These are phyloP conservation scores for Cystoderma amianthinum DNA, from an alignment of 768 basidiomycete species.

Conservation along the genomic window DNA sequence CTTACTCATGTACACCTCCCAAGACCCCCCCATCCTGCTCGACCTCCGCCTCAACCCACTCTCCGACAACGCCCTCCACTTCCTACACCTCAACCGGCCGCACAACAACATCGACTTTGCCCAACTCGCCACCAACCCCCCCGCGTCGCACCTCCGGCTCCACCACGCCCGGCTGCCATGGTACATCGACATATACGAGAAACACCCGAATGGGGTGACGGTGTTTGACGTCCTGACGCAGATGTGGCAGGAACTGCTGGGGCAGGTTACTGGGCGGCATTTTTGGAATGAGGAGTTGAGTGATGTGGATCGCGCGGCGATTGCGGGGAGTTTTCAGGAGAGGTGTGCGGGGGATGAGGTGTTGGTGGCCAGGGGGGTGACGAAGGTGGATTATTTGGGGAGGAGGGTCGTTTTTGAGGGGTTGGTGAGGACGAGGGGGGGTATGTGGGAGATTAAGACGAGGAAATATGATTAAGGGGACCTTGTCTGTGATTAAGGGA, in stretches of 20 bases:
- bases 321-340: slow-evolving; percentile 35
- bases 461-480: neutral
- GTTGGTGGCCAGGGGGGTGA: slow-evolving; percentile 34
- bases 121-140: slow-evolving; percentile 47
- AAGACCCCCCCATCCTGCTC: slow-evolving; percentile 31
- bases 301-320: slow-evolving; percentile 30
- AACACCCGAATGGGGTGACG: slow-evolving; percentile 47
- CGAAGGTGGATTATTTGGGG: slow-evolving; percentile 56
- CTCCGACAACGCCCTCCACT: slow-evolving; percentile 22
- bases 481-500: neutral
- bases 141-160: slow-evolving; percentile 43
- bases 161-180: slow-evolving; percentile 55
- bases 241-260: slow-evolving; percentile 34
- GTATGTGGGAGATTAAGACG: slow-evolving; percentile 58
- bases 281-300: slow-evolving; percentile 54
- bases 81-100: slow-evolving; percentile 36
- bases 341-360: slow-evolving; percentile 32
- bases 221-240: slow-evolving; percentile 47
- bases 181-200: slow-evolving; percentile 53
- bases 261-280: slow-evolving; percentile 41
- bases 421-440: slow-evolving; percentile 42
- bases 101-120: slow-evolving; percentile 43
- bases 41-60: slow-evolving; percentile 42
- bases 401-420: slow-evolving; percentile 46
- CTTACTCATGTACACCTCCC: slow-evolving; percentile 17